Conservation (phyloP, 805 yeast genomes). For the Candida boidinii region DNA sequence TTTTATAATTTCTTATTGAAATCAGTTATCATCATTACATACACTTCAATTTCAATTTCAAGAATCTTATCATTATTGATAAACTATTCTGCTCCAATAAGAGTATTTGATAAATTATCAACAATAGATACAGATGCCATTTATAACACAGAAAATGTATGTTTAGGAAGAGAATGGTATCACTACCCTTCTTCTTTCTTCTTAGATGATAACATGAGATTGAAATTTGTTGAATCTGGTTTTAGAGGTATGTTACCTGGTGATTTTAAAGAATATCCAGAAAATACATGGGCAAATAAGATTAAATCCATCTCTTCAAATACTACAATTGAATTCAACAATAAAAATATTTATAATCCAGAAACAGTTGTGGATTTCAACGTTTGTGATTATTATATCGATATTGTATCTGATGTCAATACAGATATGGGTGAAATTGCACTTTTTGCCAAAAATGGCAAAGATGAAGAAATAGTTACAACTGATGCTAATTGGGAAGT, state of each 20-base stretch:
- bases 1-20: neutral
- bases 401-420: constrained; percentile 44
- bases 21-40: constrained; percentile 3
- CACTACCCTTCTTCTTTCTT: constrained; percentile 86
- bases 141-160: constrained; percentile 44
- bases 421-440: constrained; percentile 34
- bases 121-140: constrained; percentile 8
- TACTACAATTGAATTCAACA: constrained; percentile 64
- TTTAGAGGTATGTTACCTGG: constrained; percentile 88
- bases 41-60: constrained; percentile 29
- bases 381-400: constrained; percentile 65
- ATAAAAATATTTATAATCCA: constrained; percentile 56
- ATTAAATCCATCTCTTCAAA: constrained; percentile 32
- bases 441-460: constrained; percentile 3
- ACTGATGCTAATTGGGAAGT: constrained; percentile 35
- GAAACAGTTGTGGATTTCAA: constrained; percentile 41
- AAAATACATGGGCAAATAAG: constrained; percentile 12
- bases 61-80: constrained; percentile 52
- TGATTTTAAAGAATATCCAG: constrained; percentile 47
- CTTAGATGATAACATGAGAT: constrained; percentile 52
- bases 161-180: constrained; percentile 95
- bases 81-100: constrained; percentile 70
- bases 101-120: constrained; percentile 41
- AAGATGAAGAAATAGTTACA: constrained; percentile 9
- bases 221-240: constrained; percentile 65